Evolutionary conservation across 2,329 filamentous ascomycete species (phyloP), one percentile per base, ranked within the genome.

Genomic region (Colletotrichum filicis): DNA sequence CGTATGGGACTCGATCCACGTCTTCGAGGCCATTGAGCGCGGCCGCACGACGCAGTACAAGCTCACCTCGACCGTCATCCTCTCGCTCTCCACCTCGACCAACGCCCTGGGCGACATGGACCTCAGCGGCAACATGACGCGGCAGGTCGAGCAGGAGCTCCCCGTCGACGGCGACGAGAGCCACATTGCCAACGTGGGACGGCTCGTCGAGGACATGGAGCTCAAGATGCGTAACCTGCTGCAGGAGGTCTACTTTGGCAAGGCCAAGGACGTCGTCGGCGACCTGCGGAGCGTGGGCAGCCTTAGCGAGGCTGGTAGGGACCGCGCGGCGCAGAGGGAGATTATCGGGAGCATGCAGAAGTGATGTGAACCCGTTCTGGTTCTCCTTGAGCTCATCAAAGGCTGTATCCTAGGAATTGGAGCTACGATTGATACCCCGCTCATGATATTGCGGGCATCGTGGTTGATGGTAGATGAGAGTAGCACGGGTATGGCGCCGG

Each of bases 201-300:
- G 92, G 76, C 88, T 99, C 80, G 95, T 99, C 65, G 97, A 99
- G 87, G 97, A 99, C 83, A 98, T 99, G 97, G 97, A 99, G 86
- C 91, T 98, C 82, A 98, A 98, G 89, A 98, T 99, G 97, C 91
- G 97, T 76, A 99, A 99, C 84, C 84, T 98, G 83, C 87, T 99
- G 82, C 96, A 99, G 87, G 97, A 99, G 85, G 97, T 99, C 62
- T 99, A 99, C 86, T 99, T 99, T 85, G 97, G 97, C 81, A 99
- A 99, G 88, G 96, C 97, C 68, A 98, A 97, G 89, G 97, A 99
- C 84, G 95, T 99, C 3, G 96, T 99, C 4, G 97, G 96, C 68
- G 96, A 99, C 82, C 85, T 99, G 83, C 90, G 97, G 82, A 98
- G 95, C 84, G 89, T 97, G 76, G 91, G 92, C 64, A 92, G 93